Base-by-base conservation (phyloP, 495 filamentous ascomycete species). In the Penicillium canescens region DNA sequence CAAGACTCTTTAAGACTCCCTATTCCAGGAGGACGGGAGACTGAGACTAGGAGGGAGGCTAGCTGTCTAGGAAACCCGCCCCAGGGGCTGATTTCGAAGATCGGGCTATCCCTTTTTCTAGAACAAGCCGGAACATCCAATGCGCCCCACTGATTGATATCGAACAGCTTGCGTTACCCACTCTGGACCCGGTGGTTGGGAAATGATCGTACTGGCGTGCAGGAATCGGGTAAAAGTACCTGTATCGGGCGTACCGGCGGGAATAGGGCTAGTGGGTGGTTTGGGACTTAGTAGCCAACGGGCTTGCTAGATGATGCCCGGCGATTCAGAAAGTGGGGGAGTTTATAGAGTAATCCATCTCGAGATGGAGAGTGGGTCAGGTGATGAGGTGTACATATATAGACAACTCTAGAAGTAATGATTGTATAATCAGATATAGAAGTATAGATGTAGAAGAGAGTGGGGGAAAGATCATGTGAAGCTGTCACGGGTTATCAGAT, bases 311-410 rank as follows among this genome's bases (percentile, higher is more conserved):
- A 24, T 11, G 18, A 31, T 38, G 24, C 28, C 52, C 52, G 57
- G 43, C 54, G 33, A 35, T 36, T 40, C 48, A 46, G 60, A 47
- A 63, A 56, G 52, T 63, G 56, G 60, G 42, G 42, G 36, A 21
- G 20, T 28, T 13, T 33, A 21, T 36, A 10, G 23, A 26, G 12
- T 16, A 24, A 44, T 44, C n/a, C 33, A 24, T 33, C 24, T 55
- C n/a, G 5, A 26, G 18, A 40, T 31, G 26, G 12, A 23, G 20
- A 51, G 42, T 31, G 24, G 46, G 36, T 21, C 35, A 18, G 18
- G 18, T 18, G 13, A n/a, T 21, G 33, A 38, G 13, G 6, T 21
- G 16, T 6, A 20, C 14, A 41, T 20, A 16, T 41, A 26, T 10
- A 9, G 28, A 31, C 2, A 8, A 31, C 9, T 9, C 28, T 31